A percentile compares a stretch with the other conserved stretches of the same genome.
Evolutionary conservation across 2,329 filamentous ascomycete genomes (phyloP).

Genomic region (Aspergillus puulaauensis): DNA sequence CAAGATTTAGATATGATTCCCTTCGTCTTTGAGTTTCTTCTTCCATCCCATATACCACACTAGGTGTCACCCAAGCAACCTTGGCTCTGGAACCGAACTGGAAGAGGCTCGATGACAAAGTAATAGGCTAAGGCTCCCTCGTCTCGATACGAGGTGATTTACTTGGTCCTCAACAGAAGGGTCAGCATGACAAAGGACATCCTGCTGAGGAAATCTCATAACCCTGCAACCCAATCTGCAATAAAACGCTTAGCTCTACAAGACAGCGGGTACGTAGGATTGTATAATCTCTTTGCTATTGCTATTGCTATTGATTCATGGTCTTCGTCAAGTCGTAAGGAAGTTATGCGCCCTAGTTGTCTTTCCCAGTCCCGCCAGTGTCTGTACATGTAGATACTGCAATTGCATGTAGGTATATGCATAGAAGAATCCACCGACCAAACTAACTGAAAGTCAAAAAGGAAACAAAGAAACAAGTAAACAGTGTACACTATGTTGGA

Average conservation of each 20-base stretch:
- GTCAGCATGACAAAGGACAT: too few relatives aligned
- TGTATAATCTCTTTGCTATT: background rate
- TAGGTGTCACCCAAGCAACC: too few relatives aligned
- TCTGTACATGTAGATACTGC: background rate
- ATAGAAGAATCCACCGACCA: background rate
- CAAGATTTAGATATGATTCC: too few relatives aligned
- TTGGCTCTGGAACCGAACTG: too few relatives aligned
- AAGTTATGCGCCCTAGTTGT: background rate
- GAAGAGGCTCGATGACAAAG: too few relatives aligned
- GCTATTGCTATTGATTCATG: background rate
- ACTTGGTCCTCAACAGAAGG: too few relatives aligned
- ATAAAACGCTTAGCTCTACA: background rate
- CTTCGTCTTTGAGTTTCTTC: too few relatives aligned
- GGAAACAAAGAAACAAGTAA: background rate
- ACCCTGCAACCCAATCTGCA: background rate
- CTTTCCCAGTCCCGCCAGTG: background rate
- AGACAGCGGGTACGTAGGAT: background rate
- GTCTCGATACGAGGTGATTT: too few relatives aligned
- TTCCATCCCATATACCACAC: too few relatives aligned
- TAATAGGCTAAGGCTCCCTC: too few relatives aligned
- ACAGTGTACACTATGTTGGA: background rate
- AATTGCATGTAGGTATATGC: background rate
- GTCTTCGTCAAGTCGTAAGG: constrained; percentile 9
- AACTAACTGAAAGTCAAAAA: background rate
- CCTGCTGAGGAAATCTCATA: too few relatives aligned